Evolutionary conservation across 768 basidiomycete genomes (phyloP).

Genomic region (Amanita molliuscula): DNA sequence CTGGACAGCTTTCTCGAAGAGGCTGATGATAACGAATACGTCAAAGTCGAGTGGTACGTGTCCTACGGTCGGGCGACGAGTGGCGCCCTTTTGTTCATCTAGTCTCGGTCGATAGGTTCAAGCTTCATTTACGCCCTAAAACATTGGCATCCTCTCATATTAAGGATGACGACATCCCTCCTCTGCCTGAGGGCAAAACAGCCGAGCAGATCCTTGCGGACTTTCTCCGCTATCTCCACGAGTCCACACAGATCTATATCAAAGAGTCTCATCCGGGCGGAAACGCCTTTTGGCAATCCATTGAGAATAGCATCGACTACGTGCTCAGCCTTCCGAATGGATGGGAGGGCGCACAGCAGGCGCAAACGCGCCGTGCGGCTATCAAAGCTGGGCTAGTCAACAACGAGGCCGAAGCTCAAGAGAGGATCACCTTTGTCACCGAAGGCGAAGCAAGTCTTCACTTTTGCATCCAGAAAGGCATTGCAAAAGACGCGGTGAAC

Average conservation of each 20-base stretch:
- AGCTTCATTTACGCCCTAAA: slow-evolving; percentile 27
- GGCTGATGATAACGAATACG: slow-evolving; percentile 33
- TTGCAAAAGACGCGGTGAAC: slow-evolving; percentile 17
- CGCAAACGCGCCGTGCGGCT: slow-evolving; percentile 36
- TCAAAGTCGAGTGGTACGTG: slow-evolving; percentile 30
- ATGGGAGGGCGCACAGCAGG: slow-evolving; percentile 45
- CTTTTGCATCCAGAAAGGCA: slow-evolving; percentile 26
- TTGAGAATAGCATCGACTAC: slow-evolving; percentile 25
- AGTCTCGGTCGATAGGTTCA: slow-evolving; percentile 25
- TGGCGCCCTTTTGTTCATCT: not conserved
- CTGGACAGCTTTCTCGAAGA: slow-evolving; percentile 25
- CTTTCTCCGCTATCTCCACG: slow-evolving; percentile 29
- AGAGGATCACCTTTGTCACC: slow-evolving; percentile 36
- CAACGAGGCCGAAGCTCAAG: slow-evolving; percentile 19
- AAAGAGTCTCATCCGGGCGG: slow-evolving; percentile 20
- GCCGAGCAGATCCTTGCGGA: slow-evolving; percentile 28
- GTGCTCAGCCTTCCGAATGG: slow-evolving; percentile 43
- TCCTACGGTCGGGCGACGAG: too few relatives aligned
- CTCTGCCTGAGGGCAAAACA: slow-evolving; percentile 24
- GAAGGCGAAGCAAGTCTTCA: slow-evolving; percentile 49
- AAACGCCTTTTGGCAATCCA: slow-evolving; percentile 2
- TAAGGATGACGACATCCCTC: slow-evolving; percentile 19
- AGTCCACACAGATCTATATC: slow-evolving; percentile 25
- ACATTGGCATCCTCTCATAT: slow-evolving; percentile 8
- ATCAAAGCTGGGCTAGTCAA: slow-evolving; percentile 33